Evolutionary conservation across 1,139 yeast genomes (phyloP), one percentile per base, ranked within the genome.

Genomic region (Suhomyces atakaporum): DNA sequence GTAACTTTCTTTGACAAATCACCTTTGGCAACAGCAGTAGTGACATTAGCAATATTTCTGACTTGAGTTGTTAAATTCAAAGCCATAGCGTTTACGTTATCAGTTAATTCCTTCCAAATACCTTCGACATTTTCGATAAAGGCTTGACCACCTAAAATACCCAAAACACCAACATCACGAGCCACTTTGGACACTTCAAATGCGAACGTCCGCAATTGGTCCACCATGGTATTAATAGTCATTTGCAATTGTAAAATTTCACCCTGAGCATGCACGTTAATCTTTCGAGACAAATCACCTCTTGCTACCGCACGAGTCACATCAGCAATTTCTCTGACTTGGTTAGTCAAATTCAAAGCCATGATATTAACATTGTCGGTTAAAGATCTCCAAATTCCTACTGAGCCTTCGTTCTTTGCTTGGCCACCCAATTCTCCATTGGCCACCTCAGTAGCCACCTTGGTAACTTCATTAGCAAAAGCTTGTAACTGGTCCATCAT

Each of bases 21-120:
- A 44, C 96, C 96, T 47, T 83, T 77, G n/a, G 95, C 95, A 19
- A 87, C 96, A 4, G 95, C 95, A 14, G 95, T 84, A 5, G 95
- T 87, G 40, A 87, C 96, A 54, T 85, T 86, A 23, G 95, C 95
- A 49, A 87, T 87, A 60, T 86, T 84, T 67, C 95, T 75, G 46
- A 86, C 95, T 60, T 86, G 95, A 25, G 88, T 85, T 1, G 95
- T 86, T 54, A 86, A 72, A 60, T 86, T 86, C 35, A 84, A 73
- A 18, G 95, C 95, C 95, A 86, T 86, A 31, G 95, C 95, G 55
- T 86, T 86, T 41, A 86, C 95, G 54, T 86, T 86, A 60, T 86
- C 95, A 4, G 95, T 85, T 37, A 86, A 71, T 61, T 86, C 95
- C 54, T 84, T 80, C 95, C 95, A 86, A 42, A 87, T 86, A 47